Percentiles rank a stretch among this genome's conserved stretches.
Conservation (phyloP, 805 yeast genomes). For the Cephaloascus fragrans region DNA sequence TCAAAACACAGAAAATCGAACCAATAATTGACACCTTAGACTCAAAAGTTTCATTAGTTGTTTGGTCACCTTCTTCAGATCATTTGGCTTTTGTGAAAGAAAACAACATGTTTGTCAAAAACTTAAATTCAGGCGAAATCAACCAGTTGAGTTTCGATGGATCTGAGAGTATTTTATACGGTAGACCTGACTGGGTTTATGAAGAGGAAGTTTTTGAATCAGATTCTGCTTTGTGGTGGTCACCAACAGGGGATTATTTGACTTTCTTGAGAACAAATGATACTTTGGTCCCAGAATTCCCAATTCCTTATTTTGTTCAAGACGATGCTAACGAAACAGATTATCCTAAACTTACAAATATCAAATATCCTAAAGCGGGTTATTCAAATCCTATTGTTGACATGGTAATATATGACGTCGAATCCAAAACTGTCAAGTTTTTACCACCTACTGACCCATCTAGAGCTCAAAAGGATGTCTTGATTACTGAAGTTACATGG, state of each 20-base stretch:
- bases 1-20: conserved; percentile 11
- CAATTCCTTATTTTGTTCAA: conserved; percentile 41
- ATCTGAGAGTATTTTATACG: conserved; percentile 42
- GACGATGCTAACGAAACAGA: conserved; percentile 11
- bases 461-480: conserved; percentile 26
- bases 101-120: conserved; percentile 44
- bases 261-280: conserved; percentile 53
- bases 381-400: conserved; percentile 45
- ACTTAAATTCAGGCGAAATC: conserved; percentile 14
- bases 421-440: conserved; percentile 9
- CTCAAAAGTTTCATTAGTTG: conserved; percentile 37
- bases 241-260: conserved; percentile 48
- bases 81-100: conserved; percentile 46
- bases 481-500: conserved; percentile 68
- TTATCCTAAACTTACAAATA: conserved; percentile 35
- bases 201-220: conserved; percentile 65
- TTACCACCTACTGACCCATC: conserved; percentile 6
- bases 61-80: conserved; percentile 54
- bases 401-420: conserved; percentile 31
- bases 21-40: conserved; percentile 17
- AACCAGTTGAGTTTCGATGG: conserved; percentile 44
- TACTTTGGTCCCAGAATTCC: conserved; percentile 42
- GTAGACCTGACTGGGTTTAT: conserved; percentile 76
- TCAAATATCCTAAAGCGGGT: conserved; percentile 74
- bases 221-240: conserved; percentile 66